Conservation (phyloP, 108 stramenopile species). For the Skeletonema costatum region DNA sequence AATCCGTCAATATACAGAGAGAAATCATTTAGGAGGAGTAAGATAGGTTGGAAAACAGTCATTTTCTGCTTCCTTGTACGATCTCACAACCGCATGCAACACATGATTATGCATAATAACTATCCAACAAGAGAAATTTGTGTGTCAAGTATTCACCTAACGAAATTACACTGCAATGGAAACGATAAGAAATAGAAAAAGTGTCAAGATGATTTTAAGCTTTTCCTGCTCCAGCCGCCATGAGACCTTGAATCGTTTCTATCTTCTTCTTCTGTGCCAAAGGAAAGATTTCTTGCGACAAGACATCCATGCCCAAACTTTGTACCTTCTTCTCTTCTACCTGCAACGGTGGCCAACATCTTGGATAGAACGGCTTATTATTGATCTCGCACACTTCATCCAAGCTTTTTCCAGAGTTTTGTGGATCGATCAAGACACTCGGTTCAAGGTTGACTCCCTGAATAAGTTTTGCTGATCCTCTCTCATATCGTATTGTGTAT, state of each 20-base stretch:
- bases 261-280: background rate
- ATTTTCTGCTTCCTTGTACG: no score
- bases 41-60: no score
- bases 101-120: no score
- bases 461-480: conserved; percentile 27
- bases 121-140: no score
- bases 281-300: conserved; percentile 1
- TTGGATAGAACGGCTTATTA: conserved; percentile 18
- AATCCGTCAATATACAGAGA: no score
- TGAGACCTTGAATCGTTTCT: background rate
- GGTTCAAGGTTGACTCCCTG: conserved; percentile 21
- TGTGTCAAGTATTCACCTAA: no score
- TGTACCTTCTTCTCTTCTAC: background rate
- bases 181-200: no score
- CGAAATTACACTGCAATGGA: no score
- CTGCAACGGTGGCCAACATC: conserved; percentile 11
- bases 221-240: no score
- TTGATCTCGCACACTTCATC: conserved; percentile 21
- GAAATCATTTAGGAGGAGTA: no score
- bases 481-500: conserved; percentile 44
- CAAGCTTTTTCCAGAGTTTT: conserved; percentile 24
- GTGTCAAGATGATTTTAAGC: no score
- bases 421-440: conserved; percentile 11
- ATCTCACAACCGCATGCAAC: no score
- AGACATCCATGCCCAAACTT: background rate